Base-by-base conservation (phyloP, 768 basidiomycete species). In the Hygrocybe punicea region DNA sequence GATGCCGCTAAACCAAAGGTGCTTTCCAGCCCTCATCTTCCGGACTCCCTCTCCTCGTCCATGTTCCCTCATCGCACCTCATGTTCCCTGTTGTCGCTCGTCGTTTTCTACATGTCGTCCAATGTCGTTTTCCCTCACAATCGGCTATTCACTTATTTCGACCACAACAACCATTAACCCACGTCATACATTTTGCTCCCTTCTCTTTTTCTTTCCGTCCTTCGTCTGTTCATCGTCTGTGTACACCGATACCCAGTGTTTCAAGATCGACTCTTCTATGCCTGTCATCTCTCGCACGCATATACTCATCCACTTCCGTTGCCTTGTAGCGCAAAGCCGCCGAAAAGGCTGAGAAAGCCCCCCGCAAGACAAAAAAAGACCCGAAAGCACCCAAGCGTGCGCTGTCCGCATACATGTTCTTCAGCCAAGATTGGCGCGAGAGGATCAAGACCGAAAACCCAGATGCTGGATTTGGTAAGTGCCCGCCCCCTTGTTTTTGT, bases 401-500 rank as follows among this genome's bases (percentile, higher is more conserved):
- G 0, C 81, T 97, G 46, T 97, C 94, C 29, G 93, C 96, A 39
- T 98, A 97, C 79, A 97, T 98, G 96, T 94, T 94, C 88, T 98
- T 98, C 82, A 87, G 85, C 65, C 91, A 94, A 72, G 95, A 93
- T 73, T 89, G 92, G 91, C 84, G 95, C 69, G 90, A 95, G 75
- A 84, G 89, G 70, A 91, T 98, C 82, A 96, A 95, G 85, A 69
- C 83, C 57, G 93, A 97, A 77, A 96, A 98, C 77, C 95, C 95
- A 49, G 92, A 94, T 58, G 93, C 92, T 25, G 81, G 87, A 55
- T 98, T 98, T 68, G 95, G 94, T 90, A 62, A 62, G 80, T 60
- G 34, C 24, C 6, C 45, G n/a, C 55, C 37, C 53, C 29, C 46
- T 50, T 64, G 54, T 39, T 21, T n/a, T 13, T 33, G 16, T 24